Conservation (phyloP, 306 rosid genomes). For the Dryas alaskensis region DNA sequence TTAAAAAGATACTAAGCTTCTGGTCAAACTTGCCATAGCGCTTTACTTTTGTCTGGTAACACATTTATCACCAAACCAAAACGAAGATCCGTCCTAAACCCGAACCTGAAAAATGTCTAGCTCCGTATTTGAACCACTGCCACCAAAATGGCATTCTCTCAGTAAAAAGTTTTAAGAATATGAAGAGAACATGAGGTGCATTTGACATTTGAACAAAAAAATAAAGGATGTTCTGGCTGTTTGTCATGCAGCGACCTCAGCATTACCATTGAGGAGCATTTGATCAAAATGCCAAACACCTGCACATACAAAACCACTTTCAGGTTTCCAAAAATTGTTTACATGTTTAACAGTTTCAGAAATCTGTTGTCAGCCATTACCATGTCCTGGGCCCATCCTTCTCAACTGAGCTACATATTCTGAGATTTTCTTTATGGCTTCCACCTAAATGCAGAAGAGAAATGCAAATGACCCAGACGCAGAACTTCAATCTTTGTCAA, state of each 20-base stretch:
- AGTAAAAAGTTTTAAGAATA: not conserved
- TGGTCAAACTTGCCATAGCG: too few species aligned
- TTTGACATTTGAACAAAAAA: not conserved
- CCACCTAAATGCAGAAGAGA: conserved; percentile 23
- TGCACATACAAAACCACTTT: conserved; percentile 16
- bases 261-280: conserved; percentile 33
- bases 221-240: not conserved
- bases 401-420: conserved; percentile 45
- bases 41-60: too few species aligned
- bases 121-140: too few species aligned
- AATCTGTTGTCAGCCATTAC: conserved; percentile 13
- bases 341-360: not conserved
- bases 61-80: not conserved
- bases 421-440: conserved; percentile 36
- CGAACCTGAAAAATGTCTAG: not conserved
- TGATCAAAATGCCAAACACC: conserved; percentile 48
- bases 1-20: too few species aligned
- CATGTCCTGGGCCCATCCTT: conserved; percentile 41
- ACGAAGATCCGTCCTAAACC: too few species aligned
- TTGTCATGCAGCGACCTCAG: conserved; percentile 22
- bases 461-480: not conserved
- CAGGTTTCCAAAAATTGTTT: not conserved
- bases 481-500: not conserved
- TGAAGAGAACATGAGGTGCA: not conserved
- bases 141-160: not conserved